Conservation (phyloP, 805 yeast species). For the Pichia thaimueangensis region DNA sequence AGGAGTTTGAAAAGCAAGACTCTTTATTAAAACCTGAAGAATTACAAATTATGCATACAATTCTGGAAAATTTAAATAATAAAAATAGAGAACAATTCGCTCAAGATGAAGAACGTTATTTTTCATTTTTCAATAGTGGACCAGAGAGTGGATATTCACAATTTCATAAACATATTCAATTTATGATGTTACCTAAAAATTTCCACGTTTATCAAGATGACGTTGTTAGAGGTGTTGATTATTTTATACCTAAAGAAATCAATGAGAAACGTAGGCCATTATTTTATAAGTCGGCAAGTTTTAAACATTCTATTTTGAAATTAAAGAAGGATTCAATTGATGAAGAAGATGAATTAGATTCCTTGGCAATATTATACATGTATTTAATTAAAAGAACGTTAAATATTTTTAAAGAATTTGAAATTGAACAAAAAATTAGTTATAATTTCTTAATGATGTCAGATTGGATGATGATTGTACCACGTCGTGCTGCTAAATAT, state of each 20-base stretch:
- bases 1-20: constrained; percentile 62
- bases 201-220: constrained; percentile 54
- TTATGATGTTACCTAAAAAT: constrained; percentile 60
- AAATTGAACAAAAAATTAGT: constrained; percentile 40
- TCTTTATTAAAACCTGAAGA: constrained; percentile 70
- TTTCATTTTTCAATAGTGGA: constrained; percentile 89
- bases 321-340: constrained; percentile 35
- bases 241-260: constrained; percentile 47
- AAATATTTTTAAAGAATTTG: constrained; percentile 54
- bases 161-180: constrained; percentile 87
- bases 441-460: constrained; percentile 80
- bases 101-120: constrained; percentile 33
- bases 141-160: constrained; percentile 90
- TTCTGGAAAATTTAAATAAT: constrained; percentile 45
- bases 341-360: constrained; percentile 45
- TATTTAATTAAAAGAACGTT: constrained; percentile 66
- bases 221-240: constrained; percentile 37
- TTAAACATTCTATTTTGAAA: constrained; percentile 78
- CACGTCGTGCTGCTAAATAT: constrained; percentile 57
- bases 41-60: constrained; percentile 48
- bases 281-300: constrained; percentile 54
- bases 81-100: constrained; percentile 15
- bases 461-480: constrained; percentile 81
- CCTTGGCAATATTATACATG: constrained; percentile 62
- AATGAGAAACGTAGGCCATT: constrained; percentile 47